phyloP scores from a whole-genome alignment of 257 asterid genomes.

The Nicotiana knightiana region DNA sequence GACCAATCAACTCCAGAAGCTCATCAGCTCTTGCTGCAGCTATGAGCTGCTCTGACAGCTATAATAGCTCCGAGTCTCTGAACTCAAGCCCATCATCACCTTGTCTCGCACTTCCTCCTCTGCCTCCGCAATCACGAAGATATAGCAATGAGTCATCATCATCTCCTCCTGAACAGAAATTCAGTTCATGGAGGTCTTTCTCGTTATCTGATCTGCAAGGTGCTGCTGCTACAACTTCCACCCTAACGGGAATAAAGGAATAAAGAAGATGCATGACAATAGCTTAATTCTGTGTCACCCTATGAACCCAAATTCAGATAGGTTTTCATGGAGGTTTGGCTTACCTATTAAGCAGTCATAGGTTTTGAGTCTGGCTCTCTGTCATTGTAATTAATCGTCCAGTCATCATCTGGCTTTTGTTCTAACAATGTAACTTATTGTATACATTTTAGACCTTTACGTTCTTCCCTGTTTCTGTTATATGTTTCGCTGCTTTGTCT shows the following conservation, averaged over 20 bases:
- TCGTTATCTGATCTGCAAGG: slow-evolving; percentile 77
- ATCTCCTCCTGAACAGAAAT: slow-evolving; percentile 42
- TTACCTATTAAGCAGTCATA: slow-evolving; percentile 5
- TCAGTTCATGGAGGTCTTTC: slow-evolving; percentile 58
- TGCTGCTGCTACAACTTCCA: slow-evolving; percentile 39
- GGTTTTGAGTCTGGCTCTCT: neutral
- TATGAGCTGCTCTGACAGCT: slow-evolving; percentile 38
- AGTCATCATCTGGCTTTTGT: neutral
- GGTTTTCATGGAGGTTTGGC: slow-evolving; percentile 63
- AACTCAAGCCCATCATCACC: slow-evolving; percentile 50
- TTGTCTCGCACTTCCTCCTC: slow-evolving; percentile 55
- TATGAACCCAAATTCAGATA: slow-evolving; percentile 36
- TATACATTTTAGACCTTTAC: neutral
- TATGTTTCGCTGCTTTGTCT: neutral
- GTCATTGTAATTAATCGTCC: neutral
- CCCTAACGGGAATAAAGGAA: slow-evolving; percentile 30
- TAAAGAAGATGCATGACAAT: slow-evolving; percentile 19
- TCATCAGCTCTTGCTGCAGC: slow-evolving; percentile 41
- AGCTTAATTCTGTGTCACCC: slow-evolving; percentile 33
- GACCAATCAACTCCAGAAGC: slow-evolving; percentile 50
- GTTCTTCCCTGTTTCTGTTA: slow-evolving; percentile 1
- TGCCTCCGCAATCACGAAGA: slow-evolving; percentile 57
- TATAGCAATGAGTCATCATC: slow-evolving; percentile 25
- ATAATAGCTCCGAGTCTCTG: slow-evolving; percentile 40
- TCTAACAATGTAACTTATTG: neutral